These are phyloP conservation scores for Primulina tabacum DNA, from an alignment of 257 asterid species.

Conservation along the genomic window DNA sequence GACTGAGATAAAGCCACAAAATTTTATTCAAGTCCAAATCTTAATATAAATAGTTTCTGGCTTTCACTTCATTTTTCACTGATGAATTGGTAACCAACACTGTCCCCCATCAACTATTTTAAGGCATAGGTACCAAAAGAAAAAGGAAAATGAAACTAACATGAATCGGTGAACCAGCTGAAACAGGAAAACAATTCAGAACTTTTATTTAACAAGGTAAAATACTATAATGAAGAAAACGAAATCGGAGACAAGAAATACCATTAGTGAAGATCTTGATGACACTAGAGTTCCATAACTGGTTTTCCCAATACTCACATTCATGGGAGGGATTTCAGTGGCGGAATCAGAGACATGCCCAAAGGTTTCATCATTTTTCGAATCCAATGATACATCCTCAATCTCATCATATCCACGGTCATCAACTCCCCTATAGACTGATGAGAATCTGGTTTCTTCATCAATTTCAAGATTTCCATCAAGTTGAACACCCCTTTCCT, in stretches of 20 bases:
- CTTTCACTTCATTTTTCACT: neutral
- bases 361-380: constrained; percentile 79
- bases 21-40: neutral
- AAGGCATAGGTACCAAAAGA: constrained; percentile 1
- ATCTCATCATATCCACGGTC: constrained; percentile 80
- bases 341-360: constrained; percentile 53
- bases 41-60: neutral
- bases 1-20: neutral
- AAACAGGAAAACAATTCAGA: neutral
- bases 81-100: constrained; percentile 3
- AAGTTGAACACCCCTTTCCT: constrained; percentile 89
- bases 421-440: constrained; percentile 67
- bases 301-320: constrained; percentile 31
- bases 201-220: neutral
- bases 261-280: constrained; percentile 49
- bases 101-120: neutral
- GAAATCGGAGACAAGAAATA: constrained; percentile 15
- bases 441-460: constrained; percentile 86
- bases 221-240: constrained; percentile 13
- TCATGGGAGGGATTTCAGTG: constrained; percentile 38
- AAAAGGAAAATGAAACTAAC: constrained; percentile 5
- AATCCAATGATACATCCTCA: constrained; percentile 64
- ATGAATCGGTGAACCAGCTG: constrained; percentile 14
- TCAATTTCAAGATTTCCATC: constrained; percentile 68
- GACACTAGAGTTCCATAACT: constrained; percentile 37